A percentile compares a stretch with the other conserved stretches of the same genome.
phyloP scores from a whole-genome alignment of 2,329 filamentous ascomycete species.

The Diplodia intermedia region DNA sequence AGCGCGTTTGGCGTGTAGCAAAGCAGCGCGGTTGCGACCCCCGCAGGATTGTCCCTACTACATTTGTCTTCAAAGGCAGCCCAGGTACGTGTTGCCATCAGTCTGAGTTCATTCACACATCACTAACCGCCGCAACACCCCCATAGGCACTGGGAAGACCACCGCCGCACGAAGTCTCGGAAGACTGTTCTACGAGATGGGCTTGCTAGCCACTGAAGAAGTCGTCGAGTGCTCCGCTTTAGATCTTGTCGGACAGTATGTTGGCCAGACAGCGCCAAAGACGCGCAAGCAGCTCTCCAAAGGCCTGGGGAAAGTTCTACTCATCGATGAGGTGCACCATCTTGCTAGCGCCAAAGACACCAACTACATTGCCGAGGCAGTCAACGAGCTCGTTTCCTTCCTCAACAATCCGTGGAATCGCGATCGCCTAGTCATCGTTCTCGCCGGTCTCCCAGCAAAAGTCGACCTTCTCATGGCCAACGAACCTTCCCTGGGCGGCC shows the following conservation, averaged over 20 bases:
- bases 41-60: conserved; percentile 66
- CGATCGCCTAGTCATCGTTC: conserved; percentile 68
- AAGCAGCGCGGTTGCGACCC: conserved; percentile 62
- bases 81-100: conserved; percentile 77
- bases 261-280: conserved; percentile 74
- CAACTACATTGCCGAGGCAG: conserved; percentile 63
- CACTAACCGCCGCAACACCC: not conserved
- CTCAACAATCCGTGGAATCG: conserved; percentile 64
- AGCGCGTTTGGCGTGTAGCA: conserved; percentile 60
- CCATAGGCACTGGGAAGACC: not conserved
- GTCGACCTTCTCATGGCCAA: conserved; percentile 65
- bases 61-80: conserved; percentile 71
- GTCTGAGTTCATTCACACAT: conserved; percentile 58
- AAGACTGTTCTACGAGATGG: not conserved
- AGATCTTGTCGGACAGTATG: conserved; percentile 71
- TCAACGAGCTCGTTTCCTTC: conserved; percentile 60
- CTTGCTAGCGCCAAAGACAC: conserved; percentile 57
- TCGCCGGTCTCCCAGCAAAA: conserved; percentile 72
- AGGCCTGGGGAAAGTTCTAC: conserved; percentile 69
- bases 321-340: conserved; percentile 76
- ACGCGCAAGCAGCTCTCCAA: conserved; percentile 61
- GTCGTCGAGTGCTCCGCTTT: conserved; percentile 72
- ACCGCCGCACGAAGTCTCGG: not conserved
- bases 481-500: not conserved
- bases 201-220: conserved; percentile 63